These are phyloP conservation scores for Penstemon newberryi DNA, from an alignment of 257 asterid species.

Conservation along the genomic window DNA sequence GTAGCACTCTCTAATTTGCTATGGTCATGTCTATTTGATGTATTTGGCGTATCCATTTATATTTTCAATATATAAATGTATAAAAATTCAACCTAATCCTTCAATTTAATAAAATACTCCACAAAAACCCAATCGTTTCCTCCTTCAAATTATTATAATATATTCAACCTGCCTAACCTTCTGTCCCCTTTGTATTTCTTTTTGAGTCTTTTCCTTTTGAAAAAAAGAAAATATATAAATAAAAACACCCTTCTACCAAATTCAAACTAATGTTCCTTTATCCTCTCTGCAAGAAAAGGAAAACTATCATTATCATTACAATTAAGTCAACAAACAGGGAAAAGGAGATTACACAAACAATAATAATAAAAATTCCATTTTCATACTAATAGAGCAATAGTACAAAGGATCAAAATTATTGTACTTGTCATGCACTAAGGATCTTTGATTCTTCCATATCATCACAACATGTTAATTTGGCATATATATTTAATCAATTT, in stretches of 20 bases:
- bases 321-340: neutral
- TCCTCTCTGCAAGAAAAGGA: conserved; percentile 22
- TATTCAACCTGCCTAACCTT: neutral
- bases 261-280: neutral
- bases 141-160: neutral
- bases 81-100: no score
- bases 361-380: no score
- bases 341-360: neutral
- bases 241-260: conserved; percentile 8
- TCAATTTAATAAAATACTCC: no score
- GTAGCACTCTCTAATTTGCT: conserved; percentile 2
- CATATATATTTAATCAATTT: no score
- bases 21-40: neutral
- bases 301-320: neutral
- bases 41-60: conserved; percentile 33
- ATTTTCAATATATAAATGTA: no score
- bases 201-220: neutral
- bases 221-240: neutral
- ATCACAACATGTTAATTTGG: no score
- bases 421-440: no score
- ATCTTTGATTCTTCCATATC: no score
- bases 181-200: neutral
- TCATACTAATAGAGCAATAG: no score
- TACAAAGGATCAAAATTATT: no score
- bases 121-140: no score